Evolutionary conservation across 176 grass and related monocot genomes (phyloP).

Genomic region (Cenchrus fungigraminus): DNA sequence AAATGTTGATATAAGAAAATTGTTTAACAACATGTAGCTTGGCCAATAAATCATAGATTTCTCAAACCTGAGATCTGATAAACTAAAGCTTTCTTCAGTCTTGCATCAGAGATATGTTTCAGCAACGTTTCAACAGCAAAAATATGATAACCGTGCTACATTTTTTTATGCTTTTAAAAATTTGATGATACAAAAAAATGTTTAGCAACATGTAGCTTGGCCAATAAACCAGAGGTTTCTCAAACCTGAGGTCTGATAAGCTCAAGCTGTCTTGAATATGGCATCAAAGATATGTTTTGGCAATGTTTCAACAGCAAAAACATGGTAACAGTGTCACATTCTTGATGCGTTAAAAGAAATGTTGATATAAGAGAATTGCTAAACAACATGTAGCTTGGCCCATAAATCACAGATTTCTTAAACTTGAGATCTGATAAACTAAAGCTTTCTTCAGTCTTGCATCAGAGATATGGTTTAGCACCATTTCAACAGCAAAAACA

Average conservation of each 20-base stretch:
- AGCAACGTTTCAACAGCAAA: slow-evolving; percentile 58
- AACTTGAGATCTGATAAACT: slow-evolving; percentile 77
- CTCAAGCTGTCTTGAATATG: slow-evolving; percentile 64
- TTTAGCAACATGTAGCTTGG: slow-evolving; percentile 57
- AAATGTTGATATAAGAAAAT: not conserved
- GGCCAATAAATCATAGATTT: slow-evolving; percentile 77
- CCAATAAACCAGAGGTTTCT: slow-evolving; percentile 80
- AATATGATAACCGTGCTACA: slow-evolving; percentile 54
- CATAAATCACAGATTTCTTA: slow-evolving; percentile 85
- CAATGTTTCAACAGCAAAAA: slow-evolving; percentile 62
- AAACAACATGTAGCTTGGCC: slow-evolving; percentile 58
- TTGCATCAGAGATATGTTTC: slow-evolving; percentile 73
- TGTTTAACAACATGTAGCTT: slow-evolving; percentile 53
- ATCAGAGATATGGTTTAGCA: slow-evolving; percentile 63
- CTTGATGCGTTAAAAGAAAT: slow-evolving; percentile 31
- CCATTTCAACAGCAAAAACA: slow-evolving; percentile 59
- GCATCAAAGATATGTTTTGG: slow-evolving; percentile 66
- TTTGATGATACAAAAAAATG: too few relatives aligned
- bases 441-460: slow-evolving; percentile 67
- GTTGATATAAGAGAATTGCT: not conserved
- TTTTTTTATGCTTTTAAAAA: not conserved
- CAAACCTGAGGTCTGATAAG: slow-evolving; percentile 73
- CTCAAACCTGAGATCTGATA: slow-evolving; percentile 81
- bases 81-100: slow-evolving; percentile 62
- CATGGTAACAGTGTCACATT: slow-evolving; percentile 27